phyloP scores from a whole-genome alignment of 2,329 filamentous ascomycete genomes.

The Endocalyx cinctus region DNA sequence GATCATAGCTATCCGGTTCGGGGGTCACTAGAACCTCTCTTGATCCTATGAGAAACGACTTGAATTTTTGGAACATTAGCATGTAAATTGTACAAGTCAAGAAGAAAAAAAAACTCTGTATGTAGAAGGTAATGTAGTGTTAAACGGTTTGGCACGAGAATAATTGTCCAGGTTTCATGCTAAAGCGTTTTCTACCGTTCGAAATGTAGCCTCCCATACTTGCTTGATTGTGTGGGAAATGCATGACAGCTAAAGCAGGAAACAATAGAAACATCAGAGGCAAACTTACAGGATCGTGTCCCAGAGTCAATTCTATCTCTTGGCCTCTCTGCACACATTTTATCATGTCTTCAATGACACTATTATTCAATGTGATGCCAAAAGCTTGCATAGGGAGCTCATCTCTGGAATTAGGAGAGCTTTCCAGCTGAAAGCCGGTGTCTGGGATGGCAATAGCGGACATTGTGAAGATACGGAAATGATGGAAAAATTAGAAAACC shows the following conservation, averaged over 20 bases:
- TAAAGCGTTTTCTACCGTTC: too few relatives aligned
- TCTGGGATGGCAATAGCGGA: constrained; percentile 53
- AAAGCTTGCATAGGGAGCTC: constrained; percentile 51
- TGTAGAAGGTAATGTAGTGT: too few relatives aligned
- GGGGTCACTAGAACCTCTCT: constrained; percentile 41
- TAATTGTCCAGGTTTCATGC: too few relatives aligned
- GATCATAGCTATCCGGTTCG: constrained; percentile 47
- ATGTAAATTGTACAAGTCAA: neutral
- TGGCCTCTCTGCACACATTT: constrained; percentile 53
- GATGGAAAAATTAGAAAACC: constrained; percentile 6
- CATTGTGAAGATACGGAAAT: constrained; percentile 33
- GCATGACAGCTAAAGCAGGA: constrained; percentile 2
- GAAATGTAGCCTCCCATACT: too few relatives aligned
- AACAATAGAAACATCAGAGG: constrained; percentile 10
- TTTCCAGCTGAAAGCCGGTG: constrained; percentile 52
- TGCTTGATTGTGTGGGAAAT: too few relatives aligned
- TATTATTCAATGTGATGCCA: constrained; percentile 52
- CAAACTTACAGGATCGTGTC: constrained; percentile 53
- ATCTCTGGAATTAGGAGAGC: constrained; percentile 39
- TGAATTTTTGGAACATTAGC: too few relatives aligned
- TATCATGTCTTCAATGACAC: constrained; percentile 59
- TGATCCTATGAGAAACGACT: constrained; percentile 53
- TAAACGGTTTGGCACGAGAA: too few relatives aligned
- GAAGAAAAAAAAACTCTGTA: too few relatives aligned
- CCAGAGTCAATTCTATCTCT: constrained; percentile 53